Percentiles rank a stretch among this genome's conserved stretches.
Conservation (phyloP, 441 rosid genomes). For the Lepidium campestre region DNA sequence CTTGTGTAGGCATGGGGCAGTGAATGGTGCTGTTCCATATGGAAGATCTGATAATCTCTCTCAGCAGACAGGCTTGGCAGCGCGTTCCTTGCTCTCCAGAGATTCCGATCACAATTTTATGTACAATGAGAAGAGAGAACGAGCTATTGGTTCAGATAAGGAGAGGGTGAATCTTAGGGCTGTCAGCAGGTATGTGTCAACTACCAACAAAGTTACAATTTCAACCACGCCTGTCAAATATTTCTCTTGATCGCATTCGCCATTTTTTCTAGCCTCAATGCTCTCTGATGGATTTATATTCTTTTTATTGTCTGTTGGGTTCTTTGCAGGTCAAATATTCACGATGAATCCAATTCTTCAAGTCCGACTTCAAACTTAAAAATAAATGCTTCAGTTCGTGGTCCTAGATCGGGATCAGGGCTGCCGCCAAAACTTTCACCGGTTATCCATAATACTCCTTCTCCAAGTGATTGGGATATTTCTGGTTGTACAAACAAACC, state of each 20-base stretch:
- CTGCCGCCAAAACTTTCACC: conserved; percentile 69
- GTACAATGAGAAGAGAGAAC: conserved; percentile 77
- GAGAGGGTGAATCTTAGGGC: conserved; percentile 74
- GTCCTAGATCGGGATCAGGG: conserved; percentile 75
- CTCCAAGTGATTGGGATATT: conserved; percentile 83
- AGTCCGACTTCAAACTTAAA: conserved; percentile 77
- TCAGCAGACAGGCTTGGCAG: conserved; percentile 57
- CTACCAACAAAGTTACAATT: conserved; percentile 19
- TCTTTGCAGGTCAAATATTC: conserved; percentile 56
- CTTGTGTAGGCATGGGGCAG: conserved; percentile 62
- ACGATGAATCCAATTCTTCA: conserved; percentile 76
- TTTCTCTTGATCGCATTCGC: not conserved
- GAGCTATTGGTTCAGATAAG: conserved; percentile 68
- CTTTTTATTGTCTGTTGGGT: conserved; percentile 17
- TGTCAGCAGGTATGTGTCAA: conserved; percentile 64
- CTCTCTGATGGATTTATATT: not conserved
- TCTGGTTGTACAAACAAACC: conserved; percentile 80
- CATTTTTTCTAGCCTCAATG: not conserved
- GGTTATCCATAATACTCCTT: conserved; percentile 61
- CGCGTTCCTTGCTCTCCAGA: conserved; percentile 60
- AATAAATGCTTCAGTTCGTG: conserved; percentile 66
- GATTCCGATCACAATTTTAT: conserved; percentile 50
- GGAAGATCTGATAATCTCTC: conserved; percentile 68
- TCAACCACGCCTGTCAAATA: not conserved
- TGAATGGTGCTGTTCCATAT: conserved; percentile 57